phyloP scores from a whole-genome alignment of 164 flowering plant species.

The Magnolia sinica region DNA sequence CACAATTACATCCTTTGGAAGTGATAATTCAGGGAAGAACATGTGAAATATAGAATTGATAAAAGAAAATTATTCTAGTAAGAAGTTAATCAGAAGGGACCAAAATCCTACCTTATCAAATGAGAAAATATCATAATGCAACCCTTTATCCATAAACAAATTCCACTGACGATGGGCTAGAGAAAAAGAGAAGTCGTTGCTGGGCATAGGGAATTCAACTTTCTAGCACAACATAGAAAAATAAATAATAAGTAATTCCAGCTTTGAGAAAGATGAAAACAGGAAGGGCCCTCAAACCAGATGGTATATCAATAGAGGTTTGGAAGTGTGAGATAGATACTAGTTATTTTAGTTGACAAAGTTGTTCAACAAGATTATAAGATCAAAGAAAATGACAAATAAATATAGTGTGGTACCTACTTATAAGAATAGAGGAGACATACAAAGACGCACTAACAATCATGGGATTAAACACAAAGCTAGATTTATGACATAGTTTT shows the following conservation, averaged over 20 bases:
- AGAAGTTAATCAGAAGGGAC: not conserved
- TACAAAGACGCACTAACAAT: too few species aligned
- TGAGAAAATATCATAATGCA: slow-evolving; percentile 49
- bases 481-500: too few species aligned
- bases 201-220: slow-evolving; percentile 86
- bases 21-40: not conserved
- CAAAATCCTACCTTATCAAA: slow-evolving; percentile 72
- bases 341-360: too few species aligned
- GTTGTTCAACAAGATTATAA: too few species aligned
- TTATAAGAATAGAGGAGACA: too few species aligned
- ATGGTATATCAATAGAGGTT: too few species aligned
- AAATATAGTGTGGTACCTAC: too few species aligned
- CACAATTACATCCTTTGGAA: not conserved
- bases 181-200: slow-evolving; percentile 76
- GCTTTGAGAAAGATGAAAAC: not conserved
- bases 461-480: too few species aligned
- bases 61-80: not conserved
- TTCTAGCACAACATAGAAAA: slow-evolving; percentile 40
- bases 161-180: slow-evolving; percentile 86
- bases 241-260: slow-evolving; percentile 8
- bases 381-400: too few species aligned
- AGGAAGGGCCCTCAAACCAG: too few species aligned
- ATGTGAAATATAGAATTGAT: not conserved
- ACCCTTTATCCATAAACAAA: slow-evolving; percentile 44
- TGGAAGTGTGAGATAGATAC: too few species aligned